Evolutionary conservation across 2,329 filamentous ascomycete species (phyloP), one percentile per base, ranked within the genome.

Genomic region (Alternaria triticimaculans): DNA sequence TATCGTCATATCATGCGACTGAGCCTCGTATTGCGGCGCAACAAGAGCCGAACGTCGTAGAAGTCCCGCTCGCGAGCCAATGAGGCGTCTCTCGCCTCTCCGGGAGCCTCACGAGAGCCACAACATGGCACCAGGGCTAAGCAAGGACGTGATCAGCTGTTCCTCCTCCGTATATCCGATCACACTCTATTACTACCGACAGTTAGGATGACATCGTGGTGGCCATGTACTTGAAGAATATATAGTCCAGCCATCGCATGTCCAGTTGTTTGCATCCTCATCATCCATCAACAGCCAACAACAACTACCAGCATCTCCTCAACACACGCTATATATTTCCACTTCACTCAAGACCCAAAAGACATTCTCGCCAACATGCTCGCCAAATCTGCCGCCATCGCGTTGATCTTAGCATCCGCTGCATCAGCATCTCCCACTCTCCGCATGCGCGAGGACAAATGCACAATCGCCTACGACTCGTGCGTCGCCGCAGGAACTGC

Each of bases 401-500:
- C 66, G 18, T 46, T 66, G 15, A 56, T 64, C 33, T 26, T 68
- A 9, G 50, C 58, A 51, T 60, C 63, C 3, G 60, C 43, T 45
- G 56, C 58, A 20, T 55, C 63, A 4, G 66, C 66, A 14, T 43
- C 55, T 21, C 65, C 57, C 18, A 26, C 46, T n/a, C 54, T 67
- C 15, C 44, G 62, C 41, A 37, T 28, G 12, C 63, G 63, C 11
- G 49, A 60, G 30, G 55, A 61, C 25, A 41, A 57, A 15, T 67
- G 65, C 49, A 60, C 60, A 26, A 41, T 49, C 12, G 55, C 63
- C 25, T 68, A 64, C 57, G 57, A 61, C 21, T 30, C 63, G 0
- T 68, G 65, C 46, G 23, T 66, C 20, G 65, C 60, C 7, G 62
- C 65, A 15, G 65, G 65, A 7, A 60, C 57, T 21, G 63, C 63